Base-by-base conservation (phyloP, 495 filamentous ascomycete genomes). In the Venustampulla echinocandica region DNA sequence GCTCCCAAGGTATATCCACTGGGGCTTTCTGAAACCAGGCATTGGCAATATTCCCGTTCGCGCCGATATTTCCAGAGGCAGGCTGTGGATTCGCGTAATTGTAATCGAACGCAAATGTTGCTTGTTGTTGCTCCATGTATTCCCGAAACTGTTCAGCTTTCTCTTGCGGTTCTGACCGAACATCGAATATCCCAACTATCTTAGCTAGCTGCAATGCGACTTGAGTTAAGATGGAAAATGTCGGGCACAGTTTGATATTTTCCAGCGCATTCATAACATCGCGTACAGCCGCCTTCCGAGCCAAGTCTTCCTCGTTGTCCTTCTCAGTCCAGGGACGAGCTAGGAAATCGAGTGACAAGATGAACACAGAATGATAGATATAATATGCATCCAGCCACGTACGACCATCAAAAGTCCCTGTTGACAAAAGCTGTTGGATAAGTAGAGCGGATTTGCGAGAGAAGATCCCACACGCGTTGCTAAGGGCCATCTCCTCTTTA, bases 301-400 rank as follows among this genome's bases (percentile, higher is more conserved):
- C 47, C 17, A 34, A 17, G 25, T 54, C 53, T 27, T 57, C 57
- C 2, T 47, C 38, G 1, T 35, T 47, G 30, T 56, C 49, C 1
- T 27, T 44, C 25, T 52, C 50, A 30, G 51, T 46, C 41, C 47
- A 47, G 0, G 54, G 54, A 3, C 54, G 50, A 22, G 54, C 54
- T 9, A 60, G 40, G 39, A 57, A 55, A 18, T 57, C 58, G 13
- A 60, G 49, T 2, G 51, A 50, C 21, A 60, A 46, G 30, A 60
- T 52, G 19, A 60, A 53, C 10, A 53, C 52, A 1, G 33, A 44
- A 18, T 60, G 58, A 43, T 60, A 60, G 15, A 60, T 36, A 36
- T 55, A 57, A 39, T 55, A 57, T 15, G 43, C 58, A 44, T 60
- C 58, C 2, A 55, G n/a, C 54, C 54, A 60, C 1, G 45, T 38